Evolutionary conservation across 257 asterid genomes (phyloP).

Genomic region (Solanum rostratum): DNA sequence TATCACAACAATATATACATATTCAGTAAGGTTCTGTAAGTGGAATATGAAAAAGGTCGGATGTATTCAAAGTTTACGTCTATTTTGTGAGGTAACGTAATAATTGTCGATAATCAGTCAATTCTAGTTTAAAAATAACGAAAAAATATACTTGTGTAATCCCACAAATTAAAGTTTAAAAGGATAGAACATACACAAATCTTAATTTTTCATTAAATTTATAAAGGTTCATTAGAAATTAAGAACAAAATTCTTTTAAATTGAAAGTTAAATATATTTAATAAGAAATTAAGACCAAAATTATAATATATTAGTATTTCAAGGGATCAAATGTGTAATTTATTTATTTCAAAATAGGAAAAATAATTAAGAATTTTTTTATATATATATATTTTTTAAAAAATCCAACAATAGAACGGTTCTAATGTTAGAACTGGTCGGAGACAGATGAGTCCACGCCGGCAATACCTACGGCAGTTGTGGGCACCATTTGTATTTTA

Average conservation of each 20-base stretch:
- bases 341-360: neutral
- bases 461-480: neutral
- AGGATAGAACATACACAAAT: fast-evolving
- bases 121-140: neutral
- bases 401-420: neutral
- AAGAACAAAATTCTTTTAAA: neutral
- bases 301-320: neutral
- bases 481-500: neutral
- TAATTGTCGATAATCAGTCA: neutral
- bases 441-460: neutral
- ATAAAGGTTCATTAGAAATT: too few relatives aligned
- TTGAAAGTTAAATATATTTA: neutral
- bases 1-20: neutral
- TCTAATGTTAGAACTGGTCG: neutral
- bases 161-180: neutral
- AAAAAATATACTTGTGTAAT: neutral
- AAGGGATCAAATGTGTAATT: neutral
- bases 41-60: neutral
- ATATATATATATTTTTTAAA: too few relatives aligned
- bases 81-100: neutral
- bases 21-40: neutral
- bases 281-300: neutral
- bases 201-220: too few relatives aligned
- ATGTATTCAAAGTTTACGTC: neutral
- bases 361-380: too few relatives aligned